A percentile compares a stretch with the other conserved stretches of the same genome.
phyloP scores from a whole-genome alignment of 2,329 filamentous ascomycete species.

The Botryosphaeria dothidea region DNA sequence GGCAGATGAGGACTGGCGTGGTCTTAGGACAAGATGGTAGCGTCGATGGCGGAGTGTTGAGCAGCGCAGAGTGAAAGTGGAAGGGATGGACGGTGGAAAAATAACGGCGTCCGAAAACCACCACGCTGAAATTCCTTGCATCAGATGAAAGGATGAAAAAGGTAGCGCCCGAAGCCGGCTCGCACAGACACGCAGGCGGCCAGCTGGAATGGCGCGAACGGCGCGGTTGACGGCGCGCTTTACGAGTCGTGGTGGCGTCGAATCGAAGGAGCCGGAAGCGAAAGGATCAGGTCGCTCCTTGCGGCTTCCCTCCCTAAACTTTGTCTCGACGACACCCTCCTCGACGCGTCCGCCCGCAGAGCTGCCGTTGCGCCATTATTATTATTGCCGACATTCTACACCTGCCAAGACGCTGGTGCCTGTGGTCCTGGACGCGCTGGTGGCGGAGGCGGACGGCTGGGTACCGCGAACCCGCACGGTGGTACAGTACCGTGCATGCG shows the following conservation, averaged over 20 bases:
- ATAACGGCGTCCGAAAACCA: neutral
- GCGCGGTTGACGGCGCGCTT: neutral
- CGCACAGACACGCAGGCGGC: neutral
- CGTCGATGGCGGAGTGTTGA: neutral
- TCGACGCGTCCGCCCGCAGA: neutral
- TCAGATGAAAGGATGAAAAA: neutral
- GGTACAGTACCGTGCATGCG: neutral
- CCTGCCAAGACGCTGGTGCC: neutral
- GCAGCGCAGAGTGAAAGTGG: neutral
- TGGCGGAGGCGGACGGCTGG: neutral
- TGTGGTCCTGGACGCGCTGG: neutral
- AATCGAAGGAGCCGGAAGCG: constrained; percentile 2
- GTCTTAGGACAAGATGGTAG: neutral
- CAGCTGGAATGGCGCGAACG: neutral
- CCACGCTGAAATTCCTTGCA: neutral
- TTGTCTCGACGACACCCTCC: constrained; percentile 5
- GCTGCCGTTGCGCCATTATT: neutral
- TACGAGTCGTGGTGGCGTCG: neutral
- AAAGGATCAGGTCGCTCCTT: neutral
- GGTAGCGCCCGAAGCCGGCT: neutral
- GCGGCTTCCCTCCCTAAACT: neutral
- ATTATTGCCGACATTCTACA: neutral
- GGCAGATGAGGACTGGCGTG: neutral
- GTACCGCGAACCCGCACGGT: neutral
- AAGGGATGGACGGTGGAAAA: neutral